phyloP scores from a whole-genome alignment of 192 early-diverging fungal genomes.

The Coemansia sp. region DNA sequence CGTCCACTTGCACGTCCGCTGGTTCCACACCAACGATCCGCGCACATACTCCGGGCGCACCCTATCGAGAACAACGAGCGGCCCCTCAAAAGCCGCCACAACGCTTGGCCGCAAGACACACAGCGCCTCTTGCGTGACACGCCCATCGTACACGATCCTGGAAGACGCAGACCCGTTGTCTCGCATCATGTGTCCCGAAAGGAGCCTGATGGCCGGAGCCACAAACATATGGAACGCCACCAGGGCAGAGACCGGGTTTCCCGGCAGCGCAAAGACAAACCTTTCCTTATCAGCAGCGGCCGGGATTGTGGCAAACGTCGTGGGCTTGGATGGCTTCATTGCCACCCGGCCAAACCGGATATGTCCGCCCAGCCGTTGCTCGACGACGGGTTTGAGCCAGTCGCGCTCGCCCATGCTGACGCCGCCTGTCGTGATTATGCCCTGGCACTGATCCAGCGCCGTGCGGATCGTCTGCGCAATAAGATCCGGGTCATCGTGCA shows the following conservation, averaged over 20 bases:
- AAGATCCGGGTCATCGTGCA: conserved; percentile 64
- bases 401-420: conserved; percentile 99
- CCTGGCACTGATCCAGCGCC: conserved; percentile 65
- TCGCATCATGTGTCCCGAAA: conserved; percentile 64
- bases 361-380: conserved; percentile 71
- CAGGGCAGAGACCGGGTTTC: conserved; percentile 91
- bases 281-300: conserved; percentile 16
- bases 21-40: conserved; percentile 32
- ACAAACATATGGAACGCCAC: conserved; percentile 92
- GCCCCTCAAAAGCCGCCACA: conserved; percentile 72
- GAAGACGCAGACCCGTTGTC: neutral
- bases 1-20: conserved; percentile 23
- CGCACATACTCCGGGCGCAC: conserved; percentile 41
- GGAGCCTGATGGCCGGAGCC: conserved; percentile 77
- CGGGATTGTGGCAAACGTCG: conserved; percentile 85
- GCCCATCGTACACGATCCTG: neutral
- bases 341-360: conserved; percentile 90
- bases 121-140: conserved; percentile 7
- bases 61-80: conserved; percentile 40
- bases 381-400: conserved; percentile 84
- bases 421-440: conserved; percentile 90
- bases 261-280: conserved; percentile 87
- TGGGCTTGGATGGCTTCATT: conserved; percentile 96
- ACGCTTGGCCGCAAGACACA: conserved; percentile 63
- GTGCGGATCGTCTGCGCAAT: conserved; percentile 56